phyloP scores from a whole-genome alignment of 257 asterid genomes.

The Linaria vulgaris region DNA sequence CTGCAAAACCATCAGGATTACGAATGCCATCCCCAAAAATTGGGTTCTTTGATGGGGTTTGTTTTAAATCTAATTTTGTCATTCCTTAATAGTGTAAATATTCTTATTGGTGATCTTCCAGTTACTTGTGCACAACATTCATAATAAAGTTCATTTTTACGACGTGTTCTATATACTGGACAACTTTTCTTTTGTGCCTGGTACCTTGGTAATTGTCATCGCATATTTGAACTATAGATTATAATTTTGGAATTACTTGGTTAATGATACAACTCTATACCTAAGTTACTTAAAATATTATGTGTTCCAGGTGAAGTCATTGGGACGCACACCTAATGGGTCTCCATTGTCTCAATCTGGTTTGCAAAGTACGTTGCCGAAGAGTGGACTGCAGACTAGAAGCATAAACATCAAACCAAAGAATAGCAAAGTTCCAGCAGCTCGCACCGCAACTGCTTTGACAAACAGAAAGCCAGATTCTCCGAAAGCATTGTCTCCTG shows the following conservation, averaged over 20 bases:
- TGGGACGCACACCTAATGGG: conserved; percentile 61
- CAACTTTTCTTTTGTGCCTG: not conserved
- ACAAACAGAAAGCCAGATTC: conserved; percentile 31
- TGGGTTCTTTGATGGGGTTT: conserved; percentile 96
- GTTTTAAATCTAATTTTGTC: conserved; percentile 24
- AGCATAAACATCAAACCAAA: conserved; percentile 56
- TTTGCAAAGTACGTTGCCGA: conserved; percentile 37
- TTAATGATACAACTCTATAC: conserved; percentile 8
- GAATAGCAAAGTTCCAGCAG: conserved; percentile 43
- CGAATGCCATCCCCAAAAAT: conserved; percentile 93
- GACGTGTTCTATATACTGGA: conserved; percentile 9
- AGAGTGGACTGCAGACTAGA: conserved; percentile 45
- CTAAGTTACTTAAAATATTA: conserved; percentile 24
- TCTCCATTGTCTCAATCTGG: conserved; percentile 39
- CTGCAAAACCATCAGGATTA: conserved; percentile 72
- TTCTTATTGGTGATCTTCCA: not conserved
- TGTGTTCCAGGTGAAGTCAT: conserved; percentile 57
- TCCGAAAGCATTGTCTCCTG: conserved; percentile 33
- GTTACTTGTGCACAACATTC: conserved; percentile 11
- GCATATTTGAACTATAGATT: not conserved
- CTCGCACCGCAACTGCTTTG: conserved; percentile 30
- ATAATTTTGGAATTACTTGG: not conserved
- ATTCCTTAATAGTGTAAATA: conserved; percentile 12
- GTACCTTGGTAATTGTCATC: not conserved
- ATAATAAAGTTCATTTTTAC: not conserved